Percentiles rank a stretch among this genome's conserved stretches.
Conservation (phyloP, 768 basidiomycete genomes). For the Daedalea quercina region DNA sequence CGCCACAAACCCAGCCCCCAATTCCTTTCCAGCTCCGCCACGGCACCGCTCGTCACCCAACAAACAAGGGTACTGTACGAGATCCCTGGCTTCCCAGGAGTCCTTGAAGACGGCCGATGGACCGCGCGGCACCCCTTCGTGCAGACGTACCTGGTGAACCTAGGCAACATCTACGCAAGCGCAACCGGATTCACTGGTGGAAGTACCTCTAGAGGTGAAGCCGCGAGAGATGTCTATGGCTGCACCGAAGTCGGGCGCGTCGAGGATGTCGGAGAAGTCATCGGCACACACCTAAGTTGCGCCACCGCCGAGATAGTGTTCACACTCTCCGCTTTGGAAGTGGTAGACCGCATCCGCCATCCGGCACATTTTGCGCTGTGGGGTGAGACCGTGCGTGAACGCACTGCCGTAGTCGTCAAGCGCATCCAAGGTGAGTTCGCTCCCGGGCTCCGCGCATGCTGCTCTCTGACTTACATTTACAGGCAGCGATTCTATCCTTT, state of each 20-base stretch:
- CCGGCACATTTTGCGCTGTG: slow-evolving; percentile 62
- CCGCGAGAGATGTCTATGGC: background rate
- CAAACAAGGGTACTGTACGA: no score
- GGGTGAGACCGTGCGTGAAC: slow-evolving; percentile 41
- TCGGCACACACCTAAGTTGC: slow-evolving; percentile 8
- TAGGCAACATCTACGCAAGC: slow-evolving; percentile 32
- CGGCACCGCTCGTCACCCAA: no score
- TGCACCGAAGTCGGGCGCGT: background rate
- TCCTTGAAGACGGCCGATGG: slow-evolving; percentile 33
- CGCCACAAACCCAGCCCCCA: no score
- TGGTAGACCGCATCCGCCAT: slow-evolving; percentile 48
- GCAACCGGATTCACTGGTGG: slow-evolving; percentile 4
- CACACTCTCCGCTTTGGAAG: slow-evolving; percentile 53
- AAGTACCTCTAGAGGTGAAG: background rate
- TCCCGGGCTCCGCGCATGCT: background rate
- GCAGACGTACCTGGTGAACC: slow-evolving; percentile 38
- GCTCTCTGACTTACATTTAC: background rate
- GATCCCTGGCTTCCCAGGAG: slow-evolving; percentile 19
- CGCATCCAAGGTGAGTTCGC: slow-evolving; percentile 46
- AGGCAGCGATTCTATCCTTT: background rate
- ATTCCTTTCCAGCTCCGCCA: no score
- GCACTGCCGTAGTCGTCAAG: slow-evolving; percentile 47
- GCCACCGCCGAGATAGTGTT: slow-evolving; percentile 34
- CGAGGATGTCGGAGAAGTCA: slow-evolving; percentile 7
- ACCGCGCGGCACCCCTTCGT: slow-evolving; percentile 45